These are phyloP conservation scores for Sugiyamaella grinbergsii DNA, from an alignment of 1,139 yeast species.

Conservation along the genomic window DNA sequence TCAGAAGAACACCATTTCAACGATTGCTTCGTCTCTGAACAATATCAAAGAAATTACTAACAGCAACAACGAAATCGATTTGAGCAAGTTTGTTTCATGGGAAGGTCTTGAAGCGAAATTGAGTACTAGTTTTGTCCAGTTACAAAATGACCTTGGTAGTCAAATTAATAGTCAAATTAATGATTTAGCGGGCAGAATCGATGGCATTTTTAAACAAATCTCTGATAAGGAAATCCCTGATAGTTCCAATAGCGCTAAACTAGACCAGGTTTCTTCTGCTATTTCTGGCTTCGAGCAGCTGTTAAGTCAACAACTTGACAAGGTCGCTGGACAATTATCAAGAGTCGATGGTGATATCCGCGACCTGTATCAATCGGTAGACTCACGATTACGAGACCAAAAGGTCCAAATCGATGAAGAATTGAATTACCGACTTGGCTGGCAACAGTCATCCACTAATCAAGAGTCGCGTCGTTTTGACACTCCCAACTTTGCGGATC, in stretches of 20 bases:
- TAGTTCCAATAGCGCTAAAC: neutral
- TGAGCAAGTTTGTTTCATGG: conserved; percentile 21
- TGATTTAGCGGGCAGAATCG: conserved; percentile 19
- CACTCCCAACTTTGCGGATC: conserved; percentile 40
- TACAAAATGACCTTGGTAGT: conserved; percentile 19
- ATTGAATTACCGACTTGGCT: conserved; percentile 5
- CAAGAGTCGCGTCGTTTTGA: conserved; percentile 21
- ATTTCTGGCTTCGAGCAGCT: conserved; percentile 4
- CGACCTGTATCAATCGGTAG: conserved; percentile 17
- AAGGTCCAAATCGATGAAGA: conserved; percentile 17
- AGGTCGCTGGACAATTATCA: conserved; percentile 9
- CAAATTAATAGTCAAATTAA: conserved; percentile 22
- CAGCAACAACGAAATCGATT: conserved; percentile 11
- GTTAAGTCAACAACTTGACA: conserved; percentile 6
- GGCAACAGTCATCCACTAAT: neutral
- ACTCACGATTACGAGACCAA: conserved; percentile 16
- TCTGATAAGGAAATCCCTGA: neutral
- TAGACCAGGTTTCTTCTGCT: neutral
- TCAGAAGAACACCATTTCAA: neutral
- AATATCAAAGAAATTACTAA: conserved; percentile 13
- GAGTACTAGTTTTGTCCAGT: conserved; percentile 12
- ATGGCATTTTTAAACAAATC: conserved; percentile 14
- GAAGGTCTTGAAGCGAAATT: conserved; percentile 20
- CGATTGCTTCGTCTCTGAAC: conserved; percentile 12
- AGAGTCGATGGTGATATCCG: conserved; percentile 15